A percentile compares a stretch with the other conserved stretches of the same genome.
Evolutionary conservation across 1,284 basidiomycete genomes (phyloP).

Genomic region (Neotropicomus parvogracilis): DNA sequence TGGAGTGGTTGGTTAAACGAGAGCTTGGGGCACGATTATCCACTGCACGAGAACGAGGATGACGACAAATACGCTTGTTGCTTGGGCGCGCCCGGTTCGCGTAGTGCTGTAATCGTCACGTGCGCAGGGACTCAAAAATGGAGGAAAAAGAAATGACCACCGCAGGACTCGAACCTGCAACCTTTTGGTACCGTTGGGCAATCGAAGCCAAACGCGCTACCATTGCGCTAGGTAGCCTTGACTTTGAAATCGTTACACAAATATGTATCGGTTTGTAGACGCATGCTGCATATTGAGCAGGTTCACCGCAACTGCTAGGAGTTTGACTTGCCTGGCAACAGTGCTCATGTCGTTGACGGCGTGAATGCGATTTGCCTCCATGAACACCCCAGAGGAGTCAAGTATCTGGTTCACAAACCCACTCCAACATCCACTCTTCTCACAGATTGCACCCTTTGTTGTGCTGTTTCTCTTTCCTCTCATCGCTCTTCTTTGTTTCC

Average conservation of each 20-base stretch:
- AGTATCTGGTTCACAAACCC: conserved; percentile 26
- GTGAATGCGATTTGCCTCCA: conserved; percentile 28
- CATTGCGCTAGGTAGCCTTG: conserved; percentile 40
- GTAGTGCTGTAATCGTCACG: conserved; percentile 13
- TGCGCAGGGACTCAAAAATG: background rate
- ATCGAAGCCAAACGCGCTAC: conserved; percentile 89
- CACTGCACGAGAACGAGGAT: background rate
- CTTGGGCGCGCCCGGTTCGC: conserved; percentile 14
- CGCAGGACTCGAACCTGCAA: conserved; percentile 88
- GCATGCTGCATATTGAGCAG: conserved; percentile 78
- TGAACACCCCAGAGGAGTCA: conserved; percentile 34
- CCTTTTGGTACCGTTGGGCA: conserved; percentile 66
- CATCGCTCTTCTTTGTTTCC: conserved; percentile 42
- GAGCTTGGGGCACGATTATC: background rate
- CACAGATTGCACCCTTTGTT: conserved; percentile 55
- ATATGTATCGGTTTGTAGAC: conserved; percentile 13
- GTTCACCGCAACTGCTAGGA: conserved; percentile 34
- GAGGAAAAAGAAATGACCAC: conserved; percentile 42
- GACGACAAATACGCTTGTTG: background rate
- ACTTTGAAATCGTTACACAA: no score
- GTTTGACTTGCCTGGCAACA: conserved; percentile 6
- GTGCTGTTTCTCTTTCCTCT: conserved; percentile 54
- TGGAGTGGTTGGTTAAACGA: background rate
- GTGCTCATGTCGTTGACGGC: conserved; percentile 32
- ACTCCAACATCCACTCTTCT: conserved; percentile 32